Percentiles rank a stretch among this genome's conserved stretches.
These are phyloP conservation scores for Vigna trinervia DNA, from an alignment of 306 rosid species.

Conservation along the genomic window DNA sequence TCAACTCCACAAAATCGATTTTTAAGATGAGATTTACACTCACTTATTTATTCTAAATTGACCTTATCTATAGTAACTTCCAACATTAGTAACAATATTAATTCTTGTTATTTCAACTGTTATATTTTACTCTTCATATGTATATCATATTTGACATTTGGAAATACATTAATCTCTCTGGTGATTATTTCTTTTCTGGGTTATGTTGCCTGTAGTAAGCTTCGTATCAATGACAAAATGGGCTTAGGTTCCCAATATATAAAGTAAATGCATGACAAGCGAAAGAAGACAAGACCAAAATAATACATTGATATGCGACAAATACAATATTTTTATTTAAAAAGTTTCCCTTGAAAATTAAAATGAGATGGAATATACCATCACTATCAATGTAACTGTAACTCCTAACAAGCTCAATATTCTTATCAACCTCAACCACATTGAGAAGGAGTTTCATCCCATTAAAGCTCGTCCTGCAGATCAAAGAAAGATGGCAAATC, in stretches of 20 bases:
- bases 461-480: constrained; percentile 85
- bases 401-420: constrained; percentile 15
- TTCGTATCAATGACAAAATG: not conserved
- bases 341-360: constrained; percentile 4
- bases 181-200: too few relatives aligned
- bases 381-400: not conserved
- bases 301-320: not conserved
- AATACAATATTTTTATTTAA: not conserved
- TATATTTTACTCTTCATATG: too few relatives aligned
- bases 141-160: too few relatives aligned
- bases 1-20: too few relatives aligned
- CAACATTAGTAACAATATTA: too few relatives aligned
- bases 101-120: too few relatives aligned
- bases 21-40: too few relatives aligned
- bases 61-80: too few relatives aligned
- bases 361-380: constrained; percentile 8
- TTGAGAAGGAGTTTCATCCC: constrained; percentile 10
- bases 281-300: constrained; percentile 3
- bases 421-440: constrained; percentile 19
- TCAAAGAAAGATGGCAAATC: constrained; percentile 33
- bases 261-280: not conserved
- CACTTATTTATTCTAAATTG: too few relatives aligned
- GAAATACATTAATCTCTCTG: too few relatives aligned
- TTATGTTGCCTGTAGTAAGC: not conserved
- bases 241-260: not conserved